Evolutionary conservation across 2,329 filamentous ascomycete species (phyloP).

Genomic region (Stagonosporopsis rhizophila): DNA sequence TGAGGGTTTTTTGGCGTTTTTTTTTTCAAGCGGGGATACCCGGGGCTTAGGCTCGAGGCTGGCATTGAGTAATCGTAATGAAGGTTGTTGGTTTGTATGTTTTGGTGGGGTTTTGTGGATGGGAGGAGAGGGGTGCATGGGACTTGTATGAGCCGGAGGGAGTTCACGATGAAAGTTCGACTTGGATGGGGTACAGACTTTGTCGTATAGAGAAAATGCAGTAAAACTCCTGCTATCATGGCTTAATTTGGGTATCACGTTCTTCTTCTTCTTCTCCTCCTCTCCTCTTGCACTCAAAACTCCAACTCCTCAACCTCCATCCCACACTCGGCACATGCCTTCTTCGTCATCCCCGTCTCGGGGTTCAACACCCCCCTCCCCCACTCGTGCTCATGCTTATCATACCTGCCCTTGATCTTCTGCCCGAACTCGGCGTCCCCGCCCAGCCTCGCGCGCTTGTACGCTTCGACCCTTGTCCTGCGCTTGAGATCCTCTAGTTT

Average conservation of each 20-base stretch:
- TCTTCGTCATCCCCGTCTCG: slow-evolving; percentile 76
- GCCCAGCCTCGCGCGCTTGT: slow-evolving; percentile 63
- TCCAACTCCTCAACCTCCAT: slow-evolving; percentile 73
- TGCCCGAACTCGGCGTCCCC: slow-evolving; percentile 72
- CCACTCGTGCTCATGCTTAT: slow-evolving; percentile 91
- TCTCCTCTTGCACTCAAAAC: slow-evolving; percentile 51
- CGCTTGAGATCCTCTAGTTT: slow-evolving; percentile 92
- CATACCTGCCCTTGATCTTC: slow-evolving; percentile 66
- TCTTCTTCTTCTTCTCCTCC: background rate
- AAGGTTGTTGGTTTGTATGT: too few species aligned
- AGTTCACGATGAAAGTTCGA: too few species aligned
- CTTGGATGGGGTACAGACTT: too few species aligned
- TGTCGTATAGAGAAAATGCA: too few species aligned
- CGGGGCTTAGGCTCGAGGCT: too few species aligned
- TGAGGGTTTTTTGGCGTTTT: too few species aligned
- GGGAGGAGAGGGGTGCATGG: too few species aligned
- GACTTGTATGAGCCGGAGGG: too few species aligned
- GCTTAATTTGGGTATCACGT: background rate
- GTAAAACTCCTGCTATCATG: too few species aligned
- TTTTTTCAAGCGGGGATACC: too few species aligned
- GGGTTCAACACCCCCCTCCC: slow-evolving; percentile 64
- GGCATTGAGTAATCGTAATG: too few species aligned
- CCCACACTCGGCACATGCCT: slow-evolving; percentile 72
- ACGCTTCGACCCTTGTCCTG: slow-evolving; percentile 89
- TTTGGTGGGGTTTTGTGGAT: too few species aligned